These are phyloP conservation scores for Ceratocystis ficicola DNA, from an alignment of 2,329 filamentous ascomycete species.

Conservation along the genomic window DNA sequence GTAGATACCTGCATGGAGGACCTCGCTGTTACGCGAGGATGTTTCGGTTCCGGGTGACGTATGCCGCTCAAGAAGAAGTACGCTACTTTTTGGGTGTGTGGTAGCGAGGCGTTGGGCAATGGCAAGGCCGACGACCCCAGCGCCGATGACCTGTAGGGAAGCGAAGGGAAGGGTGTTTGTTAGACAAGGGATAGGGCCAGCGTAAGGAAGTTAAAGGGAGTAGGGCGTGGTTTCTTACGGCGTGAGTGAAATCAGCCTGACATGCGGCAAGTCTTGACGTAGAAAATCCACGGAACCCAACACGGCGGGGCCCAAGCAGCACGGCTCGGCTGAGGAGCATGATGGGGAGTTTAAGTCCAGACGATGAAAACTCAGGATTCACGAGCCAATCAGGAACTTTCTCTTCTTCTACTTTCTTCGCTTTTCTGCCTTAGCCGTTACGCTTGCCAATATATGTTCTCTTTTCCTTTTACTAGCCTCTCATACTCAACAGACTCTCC, in stretches of 20 bases:
- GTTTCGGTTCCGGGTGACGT: conserved; percentile 62
- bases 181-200: not conserved
- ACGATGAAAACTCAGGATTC: too few relatives aligned
- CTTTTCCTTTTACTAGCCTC: not conserved
- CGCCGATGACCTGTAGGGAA: conserved; percentile 40
- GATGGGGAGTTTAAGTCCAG: not conserved
- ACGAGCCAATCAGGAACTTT: too few relatives aligned
- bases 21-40: conserved; percentile 82
- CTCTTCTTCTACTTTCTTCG: too few relatives aligned
- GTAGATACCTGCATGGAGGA: conserved; percentile 92
- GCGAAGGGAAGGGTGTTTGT: not conserved
- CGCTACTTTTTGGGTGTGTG: conserved; percentile 44
- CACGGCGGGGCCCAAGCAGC: not conserved
- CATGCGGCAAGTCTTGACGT: conserved; percentile 26
- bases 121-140: conserved; percentile 64
- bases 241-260: conserved; percentile 36
- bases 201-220: not conserved
- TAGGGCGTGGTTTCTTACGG: conserved; percentile 29
- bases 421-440: too few relatives aligned
- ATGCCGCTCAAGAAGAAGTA: conserved; percentile 73
- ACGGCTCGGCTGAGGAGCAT: not conserved
- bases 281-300: conserved; percentile 28
- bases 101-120: conserved; percentile 62
- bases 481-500: not conserved
- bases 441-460: too few relatives aligned